Evolutionary conservation across 768 basidiomycete genomes (phyloP).

Genomic region (Pulveroboletus sp.): DNA sequence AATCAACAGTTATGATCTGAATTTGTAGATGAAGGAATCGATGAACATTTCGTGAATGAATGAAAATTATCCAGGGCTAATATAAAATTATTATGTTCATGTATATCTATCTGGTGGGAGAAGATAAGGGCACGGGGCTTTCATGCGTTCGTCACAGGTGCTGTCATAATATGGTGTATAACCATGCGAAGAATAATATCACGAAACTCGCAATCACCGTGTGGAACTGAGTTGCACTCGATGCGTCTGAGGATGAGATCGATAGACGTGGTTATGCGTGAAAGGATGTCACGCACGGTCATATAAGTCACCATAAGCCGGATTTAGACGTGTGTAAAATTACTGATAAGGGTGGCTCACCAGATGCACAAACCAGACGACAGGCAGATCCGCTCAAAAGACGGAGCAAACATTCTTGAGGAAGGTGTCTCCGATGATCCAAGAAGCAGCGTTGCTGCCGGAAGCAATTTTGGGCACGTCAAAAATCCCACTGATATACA

Average conservation of each 20-base stretch:
- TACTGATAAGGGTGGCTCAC: too few relatives aligned
- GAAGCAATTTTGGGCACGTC: slow-evolving; percentile 40
- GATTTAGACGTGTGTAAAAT: not conserved
- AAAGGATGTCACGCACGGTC: too few relatives aligned
- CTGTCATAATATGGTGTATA: not conserved
- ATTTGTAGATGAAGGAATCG: too few relatives aligned
- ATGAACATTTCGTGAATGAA: not conserved
- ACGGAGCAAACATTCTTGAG: slow-evolving; percentile 35
- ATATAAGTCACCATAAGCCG: too few relatives aligned
- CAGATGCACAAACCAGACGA: slow-evolving; percentile 21
- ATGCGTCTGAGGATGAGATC: not conserved
- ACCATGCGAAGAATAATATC: not conserved
- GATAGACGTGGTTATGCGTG: not conserved
- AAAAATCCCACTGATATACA: slow-evolving; percentile 66
- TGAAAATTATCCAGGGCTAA: not conserved
- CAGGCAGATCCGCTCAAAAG: slow-evolving; percentile 14
- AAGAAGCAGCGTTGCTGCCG: slow-evolving; percentile 40
- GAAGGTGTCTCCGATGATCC: slow-evolving; percentile 72
- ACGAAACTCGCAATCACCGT: not conserved
- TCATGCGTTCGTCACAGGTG: not conserved
- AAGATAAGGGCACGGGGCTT: not conserved
- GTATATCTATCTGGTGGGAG: not conserved
- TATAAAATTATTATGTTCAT: not conserved
- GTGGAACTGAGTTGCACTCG: not conserved
- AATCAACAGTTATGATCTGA: not conserved